Base-by-base conservation (phyloP, 2,329 filamentous ascomycete species). In the Calonectria montana region DNA sequence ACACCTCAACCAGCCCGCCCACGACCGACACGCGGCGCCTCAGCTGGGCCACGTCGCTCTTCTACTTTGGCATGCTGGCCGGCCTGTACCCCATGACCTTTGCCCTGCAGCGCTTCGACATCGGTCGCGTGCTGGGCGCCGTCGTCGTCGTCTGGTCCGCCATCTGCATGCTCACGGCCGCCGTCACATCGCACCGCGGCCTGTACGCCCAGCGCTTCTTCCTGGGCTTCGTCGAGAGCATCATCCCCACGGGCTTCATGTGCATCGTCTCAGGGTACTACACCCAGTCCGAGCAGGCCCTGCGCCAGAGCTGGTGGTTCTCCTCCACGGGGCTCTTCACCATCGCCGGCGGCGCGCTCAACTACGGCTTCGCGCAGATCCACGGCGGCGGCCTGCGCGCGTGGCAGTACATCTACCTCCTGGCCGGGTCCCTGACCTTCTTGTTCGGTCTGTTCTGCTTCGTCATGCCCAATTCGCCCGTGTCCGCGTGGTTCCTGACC, bases 51-150 rank as follows among this genome's bases (percentile, higher is more conserved):
- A 95, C 93, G 0, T 94, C 92, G 0, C 86, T 94, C 77, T 95
- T 95, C 84, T 95, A 95, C 84, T 94, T 95, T 75, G 93, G 93
- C 43, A 94, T 94, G 92, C 87, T 96, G 2, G 91, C 89, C 0
- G 93, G 93, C 0, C 84, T 94, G 3, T 95, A 94, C 73, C 93
- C 93, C 2, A 91, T 94, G 89, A 92, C 92, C 0, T 94, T 93
- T 71, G 85, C 89, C 0, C 85, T 94, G 1, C 93, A 95, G 81
- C 89, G 90, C 23, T 93, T 94, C 84, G 86, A 90, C 71, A 86
- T 91, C 2, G 89, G 91, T n/a, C 87, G 88, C 57, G 89, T 93
- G 1, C 87, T 95, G 3, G 92, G 92, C 15, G 85, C 78, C 15
- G 84, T 92, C 2, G 91, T 94, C 2, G 83, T 94, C 62, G 65